Conservation (phyloP, 2,329 filamentous ascomycete genomes). For the Penicillium sp. region DNA sequence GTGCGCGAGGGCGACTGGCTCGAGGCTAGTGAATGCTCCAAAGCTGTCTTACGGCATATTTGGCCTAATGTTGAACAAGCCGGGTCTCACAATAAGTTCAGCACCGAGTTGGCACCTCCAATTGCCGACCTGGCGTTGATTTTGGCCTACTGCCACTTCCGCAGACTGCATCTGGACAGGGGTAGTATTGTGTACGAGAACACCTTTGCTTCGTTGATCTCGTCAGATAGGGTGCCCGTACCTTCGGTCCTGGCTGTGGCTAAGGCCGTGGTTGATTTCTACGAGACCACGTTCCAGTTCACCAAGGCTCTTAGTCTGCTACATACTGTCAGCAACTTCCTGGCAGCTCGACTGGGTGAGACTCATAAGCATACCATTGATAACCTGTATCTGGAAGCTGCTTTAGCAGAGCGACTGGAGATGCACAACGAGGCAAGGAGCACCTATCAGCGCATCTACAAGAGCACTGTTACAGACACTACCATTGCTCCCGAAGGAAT, state of each 20-base stretch:
- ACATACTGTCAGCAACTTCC: constrained; percentile 32
- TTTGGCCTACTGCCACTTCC: constrained; percentile 34
- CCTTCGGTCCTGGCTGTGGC: constrained; percentile 30
- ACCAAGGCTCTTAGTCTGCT: constrained; percentile 30
- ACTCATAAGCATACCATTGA: constrained; percentile 46
- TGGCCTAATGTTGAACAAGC: constrained; percentile 32
- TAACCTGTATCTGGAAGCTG: constrained; percentile 47
- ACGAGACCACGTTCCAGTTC: constrained; percentile 37
- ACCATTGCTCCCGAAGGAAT: constrained; percentile 41
- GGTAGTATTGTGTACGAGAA: constrained; percentile 33
- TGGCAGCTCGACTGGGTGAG: constrained; percentile 28
- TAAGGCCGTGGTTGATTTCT: constrained; percentile 36
- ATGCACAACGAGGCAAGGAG: constrained; percentile 31
- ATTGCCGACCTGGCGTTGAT: constrained; percentile 32
- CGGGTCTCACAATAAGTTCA: constrained; percentile 28
- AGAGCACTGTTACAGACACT: constrained; percentile 29
- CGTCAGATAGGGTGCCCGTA: constrained; percentile 31
- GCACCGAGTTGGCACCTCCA: constrained; percentile 29
- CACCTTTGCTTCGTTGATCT: constrained; percentile 31
- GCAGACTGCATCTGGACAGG: constrained; percentile 28
- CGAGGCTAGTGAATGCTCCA: constrained; percentile 26
- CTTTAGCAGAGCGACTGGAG: constrained; percentile 44
- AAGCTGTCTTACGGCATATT: constrained; percentile 30
- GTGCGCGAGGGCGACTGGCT: constrained; percentile 32
- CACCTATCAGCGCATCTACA: constrained; percentile 47